Evolutionary conservation across 2,329 filamentous ascomycete species (phyloP).

Genomic region (Colletotrichum costaricense): DNA sequence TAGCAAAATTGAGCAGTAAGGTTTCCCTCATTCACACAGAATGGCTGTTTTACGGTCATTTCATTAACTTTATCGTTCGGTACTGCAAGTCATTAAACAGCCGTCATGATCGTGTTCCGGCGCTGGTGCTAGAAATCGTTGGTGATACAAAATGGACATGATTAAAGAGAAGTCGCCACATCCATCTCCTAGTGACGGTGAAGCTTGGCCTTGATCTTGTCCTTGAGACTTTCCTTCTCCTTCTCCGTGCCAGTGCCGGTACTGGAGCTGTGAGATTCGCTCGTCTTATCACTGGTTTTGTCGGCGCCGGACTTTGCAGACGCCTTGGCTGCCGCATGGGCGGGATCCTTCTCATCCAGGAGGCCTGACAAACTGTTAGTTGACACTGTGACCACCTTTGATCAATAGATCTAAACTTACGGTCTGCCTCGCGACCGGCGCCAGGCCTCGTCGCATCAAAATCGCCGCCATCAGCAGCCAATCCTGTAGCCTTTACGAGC

Average conservation of each 20-base stretch:
- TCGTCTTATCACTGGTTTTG: constrained; percentile 36
- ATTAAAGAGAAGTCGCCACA: not conserved
- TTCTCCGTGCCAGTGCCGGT: constrained; percentile 38
- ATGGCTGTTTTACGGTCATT: too few relatives aligned
- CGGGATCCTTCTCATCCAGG: constrained; percentile 59
- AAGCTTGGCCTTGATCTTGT: constrained; percentile 78
- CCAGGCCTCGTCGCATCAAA: constrained; percentile 74
- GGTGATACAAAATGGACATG: not conserved
- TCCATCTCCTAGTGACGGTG: constrained; percentile 56
- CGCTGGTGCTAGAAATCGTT: not conserved
- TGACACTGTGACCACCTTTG: constrained; percentile 14
- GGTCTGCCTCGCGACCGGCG: constrained; percentile 74
- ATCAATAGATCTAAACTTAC: constrained; percentile 52
- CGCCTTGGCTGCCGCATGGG: constrained; percentile 24
- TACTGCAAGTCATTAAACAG: not conserved
- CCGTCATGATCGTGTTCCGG: not conserved
- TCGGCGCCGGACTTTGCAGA: constrained; percentile 37
- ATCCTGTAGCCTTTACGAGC: constrained; percentile 67
- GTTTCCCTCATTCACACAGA: too few relatives aligned
- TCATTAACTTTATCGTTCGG: not conserved
- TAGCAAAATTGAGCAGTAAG: too few relatives aligned
- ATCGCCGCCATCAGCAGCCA: constrained; percentile 73
- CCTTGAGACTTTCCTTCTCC: constrained; percentile 65
- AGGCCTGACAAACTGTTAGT: constrained; percentile 54
- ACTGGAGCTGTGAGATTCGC: constrained; percentile 24